Base-by-base conservation (phyloP, 331 rosid genomes). In the Malus hybrid region DNA sequence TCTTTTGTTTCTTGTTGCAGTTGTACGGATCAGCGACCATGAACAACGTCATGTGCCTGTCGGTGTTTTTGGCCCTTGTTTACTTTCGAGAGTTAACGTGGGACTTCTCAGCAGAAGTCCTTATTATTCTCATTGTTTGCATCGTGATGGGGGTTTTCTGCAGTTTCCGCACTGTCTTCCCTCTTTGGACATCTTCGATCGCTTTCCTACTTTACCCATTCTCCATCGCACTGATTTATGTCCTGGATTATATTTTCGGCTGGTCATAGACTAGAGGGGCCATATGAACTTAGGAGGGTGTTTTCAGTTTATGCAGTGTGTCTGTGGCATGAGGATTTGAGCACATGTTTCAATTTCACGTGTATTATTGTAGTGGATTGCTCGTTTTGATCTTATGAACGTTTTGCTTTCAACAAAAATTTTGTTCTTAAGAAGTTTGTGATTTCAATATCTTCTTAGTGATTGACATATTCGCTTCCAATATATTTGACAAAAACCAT, bases 161-260 rank as follows among this genome's bases (percentile, higher is more conserved):
- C 73, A 90, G 99, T 81, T 87, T 95, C 79, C 96, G 93, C 78
- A 95, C 97, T 1, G 76, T 76, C 56, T 95, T 85, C 90, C 99
- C 97, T 59, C 93, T 95, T 16, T 95, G 99, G 99, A 90, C 97
- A 70, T 10, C 97, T 18, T 76, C 90, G 29, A 5, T 86, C 67
- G 97, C 99, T n/a, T 83, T 92, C 83, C 84, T 95, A 9, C 99
- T 92, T 6, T 95, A 95, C 69, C 98, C 98, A 1, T 86, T 95
- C 73, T 90, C 99, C 6, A 81, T 95, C 64, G 93, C 87, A 52
- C 83, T 95, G 77, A 89, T 95, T 1, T 95, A 92, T 79, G 93
- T 92, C 80, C 96, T 95, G 80, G 98, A 95, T 83, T 92, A 85
- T 78, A 83, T 79, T 29, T 89, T 87, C 31, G 97, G 97, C 63